Evolutionary conservation across 2,329 filamentous ascomycete genomes (phyloP).

Genomic region (Talaromyces rugulosus): DNA sequence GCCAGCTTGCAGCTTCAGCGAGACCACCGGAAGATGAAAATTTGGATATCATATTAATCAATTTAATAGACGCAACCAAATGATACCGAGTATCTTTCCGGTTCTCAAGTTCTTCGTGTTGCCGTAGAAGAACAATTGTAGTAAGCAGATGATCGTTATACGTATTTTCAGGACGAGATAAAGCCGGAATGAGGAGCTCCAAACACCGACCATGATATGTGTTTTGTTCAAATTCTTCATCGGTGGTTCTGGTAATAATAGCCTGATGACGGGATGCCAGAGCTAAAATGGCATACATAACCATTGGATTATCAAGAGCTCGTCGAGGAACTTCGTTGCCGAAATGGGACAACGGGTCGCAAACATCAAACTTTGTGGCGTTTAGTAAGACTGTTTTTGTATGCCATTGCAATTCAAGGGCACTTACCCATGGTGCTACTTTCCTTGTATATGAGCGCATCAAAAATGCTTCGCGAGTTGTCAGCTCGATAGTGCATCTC

Average conservation of each 20-base stretch:
- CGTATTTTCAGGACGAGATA: constrained; percentile 21
- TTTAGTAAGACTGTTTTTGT: constrained; percentile 11
- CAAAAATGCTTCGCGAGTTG: constrained; percentile 7
- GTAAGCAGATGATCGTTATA: constrained; percentile 29
- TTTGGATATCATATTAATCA: constrained; percentile 33
- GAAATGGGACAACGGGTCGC: constrained; percentile 28
- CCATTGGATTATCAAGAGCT: constrained; percentile 27
- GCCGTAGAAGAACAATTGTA: constrained; percentile 29
- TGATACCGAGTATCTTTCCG: constrained; percentile 33
- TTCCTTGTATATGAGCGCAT: constrained; percentile 30
- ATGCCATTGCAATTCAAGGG: not conserved
- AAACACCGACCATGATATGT: constrained; percentile 32
- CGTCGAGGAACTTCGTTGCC: constrained; percentile 26
- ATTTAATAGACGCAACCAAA: constrained; percentile 31
- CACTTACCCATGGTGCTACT: constrained; percentile 28
- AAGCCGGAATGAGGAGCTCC: constrained; percentile 29
- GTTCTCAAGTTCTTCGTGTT: constrained; percentile 25
- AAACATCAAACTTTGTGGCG: constrained; percentile 21
- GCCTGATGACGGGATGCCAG: constrained; percentile 31
- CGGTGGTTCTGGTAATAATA: constrained; percentile 14
- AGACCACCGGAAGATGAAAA: constrained; percentile 37
- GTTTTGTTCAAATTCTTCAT: constrained; percentile 24
- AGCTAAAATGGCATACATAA: constrained; percentile 30
- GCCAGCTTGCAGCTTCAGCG: constrained; percentile 37
- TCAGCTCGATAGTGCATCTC: no score